These are phyloP conservation scores for Prototheca wickerhamii DNA, from an alignment of 163 green algal species.

Conservation along the genomic window DNA sequence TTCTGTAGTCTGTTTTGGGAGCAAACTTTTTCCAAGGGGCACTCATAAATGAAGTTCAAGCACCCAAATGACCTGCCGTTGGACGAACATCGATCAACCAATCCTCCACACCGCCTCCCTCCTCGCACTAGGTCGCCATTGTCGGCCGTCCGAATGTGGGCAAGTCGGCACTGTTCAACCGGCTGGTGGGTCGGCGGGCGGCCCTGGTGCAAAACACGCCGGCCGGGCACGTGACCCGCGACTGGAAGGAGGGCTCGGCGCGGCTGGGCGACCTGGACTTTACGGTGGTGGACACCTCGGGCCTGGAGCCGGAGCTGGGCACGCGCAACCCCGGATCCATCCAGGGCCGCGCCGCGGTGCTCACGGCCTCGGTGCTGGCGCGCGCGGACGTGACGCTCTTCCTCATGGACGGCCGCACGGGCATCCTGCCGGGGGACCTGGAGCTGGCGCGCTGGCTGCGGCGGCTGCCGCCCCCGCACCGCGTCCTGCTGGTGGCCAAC, in stretches of 20 bases:
- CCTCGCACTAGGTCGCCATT: slow-evolving; percentile 53
- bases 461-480: slow-evolving; percentile 1
- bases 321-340: slow-evolving; percentile 29
- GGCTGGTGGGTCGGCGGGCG: slow-evolving; percentile 41
- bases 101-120: background rate
- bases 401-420: slow-evolving; percentile 67
- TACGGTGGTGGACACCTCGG: slow-evolving; percentile 78
- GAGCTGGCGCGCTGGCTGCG: slow-evolving; percentile 66
- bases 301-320: slow-evolving; percentile 64
- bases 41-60: no score
- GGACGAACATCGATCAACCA: background rate
- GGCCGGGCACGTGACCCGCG: slow-evolving; percentile 79
- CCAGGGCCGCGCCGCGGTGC: slow-evolving; percentile 48
- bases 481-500: slow-evolving; percentile 70
- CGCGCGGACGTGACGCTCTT: slow-evolving; percentile 58
- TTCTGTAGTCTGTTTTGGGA: no score
- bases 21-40: no score
- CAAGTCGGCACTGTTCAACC: slow-evolving; percentile 88
- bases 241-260: slow-evolving; percentile 70
- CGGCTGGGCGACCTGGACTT: slow-evolving; percentile 76
- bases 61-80: no score
- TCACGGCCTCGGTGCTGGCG: slow-evolving; percentile 56
- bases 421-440: slow-evolving; percentile 50
- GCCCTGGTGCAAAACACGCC: slow-evolving; percentile 86
- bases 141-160: slow-evolving; percentile 80